Evolutionary conservation across 1,284 basidiomycete genomes (phyloP).

Genomic region (Cystobasidium slooffiae): DNA sequence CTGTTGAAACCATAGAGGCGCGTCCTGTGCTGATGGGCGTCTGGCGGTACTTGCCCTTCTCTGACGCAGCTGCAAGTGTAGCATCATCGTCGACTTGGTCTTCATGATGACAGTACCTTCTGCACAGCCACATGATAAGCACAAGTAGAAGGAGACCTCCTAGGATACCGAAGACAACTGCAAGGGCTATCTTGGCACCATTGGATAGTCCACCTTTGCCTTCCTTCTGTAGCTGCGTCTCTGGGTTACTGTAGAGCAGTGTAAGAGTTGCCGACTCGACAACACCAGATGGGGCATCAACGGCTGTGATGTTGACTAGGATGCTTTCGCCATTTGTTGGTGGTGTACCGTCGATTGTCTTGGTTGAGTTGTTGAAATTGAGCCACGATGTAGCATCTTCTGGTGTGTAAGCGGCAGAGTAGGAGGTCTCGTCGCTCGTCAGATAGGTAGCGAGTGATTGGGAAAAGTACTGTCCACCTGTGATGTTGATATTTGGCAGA

Average conservation of each 20-base stretch:
- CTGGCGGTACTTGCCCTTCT: slow-evolving; percentile 28
- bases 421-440: slow-evolving; percentile 39
- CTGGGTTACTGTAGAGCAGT: slow-evolving; percentile 30
- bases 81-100: slow-evolving; percentile 41
- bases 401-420: slow-evolving; percentile 58
- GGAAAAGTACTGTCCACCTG: slow-evolving; percentile 57
- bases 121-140: slow-evolving; percentile 47
- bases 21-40: slow-evolving; percentile 20
- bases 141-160: slow-evolving; percentile 46
- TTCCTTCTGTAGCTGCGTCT: slow-evolving; percentile 21
- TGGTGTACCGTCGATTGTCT: slow-evolving; percentile 66
- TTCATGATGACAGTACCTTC: slow-evolving; percentile 36
- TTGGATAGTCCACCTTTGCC: slow-evolving; percentile 44
- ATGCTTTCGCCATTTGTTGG: slow-evolving; percentile 48
- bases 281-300: slow-evolving; percentile 8
- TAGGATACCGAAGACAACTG: slow-evolving; percentile 49
- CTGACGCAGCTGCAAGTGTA: slow-evolving; percentile 24
- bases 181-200: slow-evolving; percentile 49
- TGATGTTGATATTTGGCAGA: slow-evolving; percentile 65
- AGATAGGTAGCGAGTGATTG: slow-evolving; percentile 47
- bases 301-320: slow-evolving; percentile 41
- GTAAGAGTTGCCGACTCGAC: slow-evolving; percentile 37
- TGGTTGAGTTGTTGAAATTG: slow-evolving; percentile 63
- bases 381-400: slow-evolving; percentile 67
- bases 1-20: slow-evolving; percentile 21